Evolutionary conservation across 768 basidiomycete genomes (phyloP), one percentile per base, ranked within the genome.

Genomic region (Lactifluus piperatus): DNA sequence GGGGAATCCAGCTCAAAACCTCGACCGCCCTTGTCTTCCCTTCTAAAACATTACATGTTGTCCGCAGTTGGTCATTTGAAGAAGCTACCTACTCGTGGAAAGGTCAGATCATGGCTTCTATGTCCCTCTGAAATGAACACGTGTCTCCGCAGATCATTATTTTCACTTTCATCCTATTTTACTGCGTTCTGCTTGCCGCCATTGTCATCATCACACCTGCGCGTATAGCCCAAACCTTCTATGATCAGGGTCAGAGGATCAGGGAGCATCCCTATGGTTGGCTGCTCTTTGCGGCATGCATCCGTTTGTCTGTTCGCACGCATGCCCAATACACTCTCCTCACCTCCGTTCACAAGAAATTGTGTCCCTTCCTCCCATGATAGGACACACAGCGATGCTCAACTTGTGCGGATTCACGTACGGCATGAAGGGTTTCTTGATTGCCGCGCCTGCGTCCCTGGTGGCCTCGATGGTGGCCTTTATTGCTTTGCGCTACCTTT

Each of bases 321-420:
- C 26, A 24, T 26, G 54, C n/a, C n/a, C 11, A 26, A 20, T 26
- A 24, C 13, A 16, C 52, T 29, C 36, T 36, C 57, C 36, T 56
- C 27, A 27, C 30, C n/a, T 5, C 8, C 16, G 4, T 36, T 54
- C 9, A 8, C 11, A 66, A 81, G 80, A 78, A 20, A 60, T 76
- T 22, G 72, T 77, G 30, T 83, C 79, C 14, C 80, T 84, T 64
- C 84, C 81, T 20, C 86, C 81, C 16, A 68, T 83, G 61, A 75
- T 85, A 54, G 88, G 88, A 1, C 84, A 86, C 69, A 84, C 84
- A 0, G 86, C 86, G 0, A 71, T 73, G 43, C 66, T 82, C 29
- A 83, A 85, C 13, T 68, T 94, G 8, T 85, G 83, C 65, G 91
- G 91, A 1, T 93, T 91, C 70, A 85, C 88, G 1, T 93, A 88